phyloP scores from a whole-genome alignment of 352 stramenopile species.

The Phytopythium litorale region DNA sequence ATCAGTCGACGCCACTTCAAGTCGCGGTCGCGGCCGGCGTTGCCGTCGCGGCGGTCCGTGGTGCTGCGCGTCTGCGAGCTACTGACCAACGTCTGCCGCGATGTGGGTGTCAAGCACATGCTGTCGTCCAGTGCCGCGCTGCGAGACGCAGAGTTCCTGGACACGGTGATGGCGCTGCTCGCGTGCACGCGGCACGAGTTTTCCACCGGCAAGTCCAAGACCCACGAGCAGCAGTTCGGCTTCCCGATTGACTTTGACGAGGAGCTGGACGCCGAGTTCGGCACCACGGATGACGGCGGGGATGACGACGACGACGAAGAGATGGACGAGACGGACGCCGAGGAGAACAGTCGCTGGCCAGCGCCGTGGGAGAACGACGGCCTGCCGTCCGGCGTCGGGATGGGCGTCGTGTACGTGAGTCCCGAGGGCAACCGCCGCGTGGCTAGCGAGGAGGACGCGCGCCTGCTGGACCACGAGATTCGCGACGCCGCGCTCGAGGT shows the following conservation, averaged over 20 bases:
- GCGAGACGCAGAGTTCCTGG: constrained; percentile 36
- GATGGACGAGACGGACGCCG: constrained; percentile 48
- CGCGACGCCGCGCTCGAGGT: constrained; percentile 70
- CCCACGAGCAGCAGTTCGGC: constrained; percentile 14
- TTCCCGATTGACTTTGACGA: constrained; percentile 42
- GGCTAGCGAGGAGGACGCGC: constrained; percentile 28
- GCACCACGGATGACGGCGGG: constrained; percentile 32
- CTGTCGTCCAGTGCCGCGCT: constrained; percentile 43
- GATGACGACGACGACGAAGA: constrained; percentile 43
- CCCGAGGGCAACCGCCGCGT: constrained; percentile 54
- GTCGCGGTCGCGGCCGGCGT: constrained; percentile 1
- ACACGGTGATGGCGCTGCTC: constrained; percentile 48
- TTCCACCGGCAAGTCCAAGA: constrained; percentile 17
- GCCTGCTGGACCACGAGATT: constrained; percentile 71
- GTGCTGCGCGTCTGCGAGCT: constrained; percentile 61
- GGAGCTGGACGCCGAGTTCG: constrained; percentile 12
- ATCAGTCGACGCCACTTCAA: constrained; percentile 24
- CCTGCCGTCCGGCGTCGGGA: constrained; percentile 56
- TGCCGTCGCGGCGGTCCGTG: constrained; percentile 39
- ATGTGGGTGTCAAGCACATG: constrained; percentile 38
- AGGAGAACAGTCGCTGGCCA: constrained; percentile 60
- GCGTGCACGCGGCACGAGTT: constrained; percentile 56
- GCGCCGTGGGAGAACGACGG: constrained; percentile 77
- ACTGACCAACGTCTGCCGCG: constrained; percentile 52
- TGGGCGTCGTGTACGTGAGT: constrained; percentile 79